Base-by-base conservation (phyloP, 768 basidiomycete genomes). In the Auriscalpium vulgare region DNA sequence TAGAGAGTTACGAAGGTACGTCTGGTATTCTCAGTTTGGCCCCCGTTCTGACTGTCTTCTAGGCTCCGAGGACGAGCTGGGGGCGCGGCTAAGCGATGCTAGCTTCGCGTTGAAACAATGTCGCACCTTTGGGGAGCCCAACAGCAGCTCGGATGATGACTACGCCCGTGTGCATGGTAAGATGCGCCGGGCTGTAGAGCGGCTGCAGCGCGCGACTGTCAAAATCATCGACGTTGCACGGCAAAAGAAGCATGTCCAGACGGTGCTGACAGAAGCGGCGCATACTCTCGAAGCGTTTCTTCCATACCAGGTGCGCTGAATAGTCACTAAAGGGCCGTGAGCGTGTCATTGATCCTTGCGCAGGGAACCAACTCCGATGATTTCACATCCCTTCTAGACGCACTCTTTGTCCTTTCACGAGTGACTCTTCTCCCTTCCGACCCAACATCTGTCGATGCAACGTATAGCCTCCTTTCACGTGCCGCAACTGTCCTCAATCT, bases 101-200 rank as follows among this genome's bases (percentile, higher is more conserved):
- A 61, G 10, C 16, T 47, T 38, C 4, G 48, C 55, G 29, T 51
- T 63, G 17, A 45, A 51, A 11, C 48, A 52, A 37, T 47, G 43
- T 10, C 37, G 40, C 3, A 17, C 44, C 58, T 21, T 19, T 44
- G n/a, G 37, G 8, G 21, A 55, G 47, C 47, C 58, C 50, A 40
- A 62, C 40, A 17, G 17, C 40, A 43, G 29, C 53, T 57, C 43
- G 21, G 68, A 71, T 45, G 71, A 72, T n/a, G 75, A 78, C 19
- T 44, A 72, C 17, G 52, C 51, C 9, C 75, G 77, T 2, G 68
- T 74, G 36, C 69, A 69, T 17, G 75, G 72, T 19, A 88, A 87
- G 66, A 68, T 85, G 13, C 78, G 81, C 51, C 76, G 85, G 23
- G 79, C 82, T 0, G 58, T 88, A 10, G 87, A 87, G 65, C 72